Base-by-base conservation (phyloP, 805 yeast genomes). In the Ogataea minuta region DNA sequence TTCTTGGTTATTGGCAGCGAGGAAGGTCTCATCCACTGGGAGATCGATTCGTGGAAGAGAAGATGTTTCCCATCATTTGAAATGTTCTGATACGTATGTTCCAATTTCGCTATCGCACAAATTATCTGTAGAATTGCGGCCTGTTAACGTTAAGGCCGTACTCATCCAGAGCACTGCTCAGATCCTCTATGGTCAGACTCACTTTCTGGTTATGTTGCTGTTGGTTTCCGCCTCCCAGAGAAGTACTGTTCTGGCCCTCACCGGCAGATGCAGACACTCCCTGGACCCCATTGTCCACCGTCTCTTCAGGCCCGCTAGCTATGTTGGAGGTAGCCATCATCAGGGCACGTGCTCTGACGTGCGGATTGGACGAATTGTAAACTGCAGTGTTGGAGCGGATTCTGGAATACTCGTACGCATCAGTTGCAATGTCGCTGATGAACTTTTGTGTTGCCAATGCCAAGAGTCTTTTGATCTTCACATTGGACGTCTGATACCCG, bases 361-460 rank as follows among this genome's bases (percentile, higher is more conserved):
- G 95, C 6, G 96, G 95, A 56, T 87, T 87, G 30, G 85, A 72
- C 4, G 95, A 79, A 53, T 83, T 81, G 53, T 85, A 81, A n/a
- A 90, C 95, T 0, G 96, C 79, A 9, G 88, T 79, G 4, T 86
- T 71, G n/a, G 93, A 86, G 46, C 98, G 74, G 49, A 93, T 93
- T 45, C 98, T 71, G 7, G 96, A 85, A 58, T 88, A 90, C 59
- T 93, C 99, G 59, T 88, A 93, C 0, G 99, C 97, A 57, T 93
- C 98, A 11, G 89, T 87, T 1, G 99, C 96, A 21, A 93, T 81
- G 59, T 93, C 99, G 45, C 90, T 79, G 19, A 93, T 76, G 60
- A 93, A 93, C 58, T 93, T 93, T 56, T 95, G 99, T 0, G 99
- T 93, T 1, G 99, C 98, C 41, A 93, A 68, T 0, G 98, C 97